These are phyloP conservation scores for Botrytis fabae DNA, from an alignment of 2,329 filamentous ascomycete species.

Conservation along the genomic window DNA sequence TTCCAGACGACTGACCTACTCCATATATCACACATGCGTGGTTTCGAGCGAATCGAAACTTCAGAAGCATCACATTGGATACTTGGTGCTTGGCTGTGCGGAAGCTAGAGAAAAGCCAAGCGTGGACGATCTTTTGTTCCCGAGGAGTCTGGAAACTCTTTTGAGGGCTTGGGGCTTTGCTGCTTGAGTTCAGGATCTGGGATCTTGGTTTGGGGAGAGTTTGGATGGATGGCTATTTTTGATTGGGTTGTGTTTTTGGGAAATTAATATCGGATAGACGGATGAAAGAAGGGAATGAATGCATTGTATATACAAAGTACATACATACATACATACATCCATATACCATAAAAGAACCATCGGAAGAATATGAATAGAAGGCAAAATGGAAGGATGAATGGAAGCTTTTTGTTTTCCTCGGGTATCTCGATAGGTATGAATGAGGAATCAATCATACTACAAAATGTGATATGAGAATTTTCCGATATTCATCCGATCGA, in stretches of 20 bases:
- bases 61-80: background rate
- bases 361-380: background rate
- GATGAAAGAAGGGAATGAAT: background rate
- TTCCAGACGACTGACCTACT: background rate
- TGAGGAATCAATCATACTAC: background rate
- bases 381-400: background rate
- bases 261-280: background rate
- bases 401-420: background rate
- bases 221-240: background rate
- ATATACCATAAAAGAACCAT: background rate
- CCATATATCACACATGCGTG: background rate
- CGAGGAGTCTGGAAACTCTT: conserved; percentile 1
- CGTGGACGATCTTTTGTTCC: background rate
- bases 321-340: background rate
- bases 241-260: background rate
- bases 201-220: background rate
- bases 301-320: background rate
- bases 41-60: background rate
- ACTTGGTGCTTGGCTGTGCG: background rate
- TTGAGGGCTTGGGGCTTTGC: background rate
- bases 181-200: background rate
- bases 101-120: background rate
- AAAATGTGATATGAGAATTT: background rate
- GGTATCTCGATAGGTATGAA: background rate
- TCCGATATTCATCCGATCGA: background rate